A percentile compares a stretch with the other conserved stretches of the same genome.
Evolutionary conservation across 176 grass and related monocot species (phyloP).

Genomic region (Thinopyrum elongatum): DNA sequence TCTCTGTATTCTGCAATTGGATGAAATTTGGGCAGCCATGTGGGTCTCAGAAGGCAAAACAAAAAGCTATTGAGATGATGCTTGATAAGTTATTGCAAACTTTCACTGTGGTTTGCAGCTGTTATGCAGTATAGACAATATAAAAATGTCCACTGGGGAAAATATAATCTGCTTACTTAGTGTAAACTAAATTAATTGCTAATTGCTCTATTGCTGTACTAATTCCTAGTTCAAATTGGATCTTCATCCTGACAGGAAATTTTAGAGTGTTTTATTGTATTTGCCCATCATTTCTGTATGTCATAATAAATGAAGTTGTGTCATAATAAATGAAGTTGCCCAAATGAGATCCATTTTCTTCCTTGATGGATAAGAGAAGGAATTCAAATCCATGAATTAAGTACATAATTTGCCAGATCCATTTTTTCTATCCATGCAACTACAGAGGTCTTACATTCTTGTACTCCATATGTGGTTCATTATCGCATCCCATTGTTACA

Average conservation of each 20-base stretch:
- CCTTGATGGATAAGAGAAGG: neutral
- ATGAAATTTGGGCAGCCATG: constrained; percentile 60
- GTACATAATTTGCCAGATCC: neutral
- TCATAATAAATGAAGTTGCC: neutral
- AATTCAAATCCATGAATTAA: neutral
- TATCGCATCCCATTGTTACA: too few species aligned
- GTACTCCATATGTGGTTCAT: neutral
- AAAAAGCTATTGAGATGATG: neutral
- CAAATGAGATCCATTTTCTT: neutral
- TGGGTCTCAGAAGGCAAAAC: constrained; percentile 38
- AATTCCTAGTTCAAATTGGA: neutral
- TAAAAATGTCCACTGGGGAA: neutral
- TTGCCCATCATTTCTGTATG: neutral
- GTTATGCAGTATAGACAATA: neutral
- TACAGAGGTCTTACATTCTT: neutral
- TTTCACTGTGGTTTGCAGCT: neutral
- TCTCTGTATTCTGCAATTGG: constrained; percentile 49
- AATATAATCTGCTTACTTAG: neutral
- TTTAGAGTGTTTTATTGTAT: neutral
- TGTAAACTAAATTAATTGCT: neutral
- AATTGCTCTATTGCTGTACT: neutral
- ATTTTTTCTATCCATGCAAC: neutral
- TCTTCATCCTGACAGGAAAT: neutral
- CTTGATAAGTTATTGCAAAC: neutral
- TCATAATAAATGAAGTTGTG: neutral